Conservation (phyloP, 495 filamentous ascomycete genomes). For the Bacidia rubella region DNA sequence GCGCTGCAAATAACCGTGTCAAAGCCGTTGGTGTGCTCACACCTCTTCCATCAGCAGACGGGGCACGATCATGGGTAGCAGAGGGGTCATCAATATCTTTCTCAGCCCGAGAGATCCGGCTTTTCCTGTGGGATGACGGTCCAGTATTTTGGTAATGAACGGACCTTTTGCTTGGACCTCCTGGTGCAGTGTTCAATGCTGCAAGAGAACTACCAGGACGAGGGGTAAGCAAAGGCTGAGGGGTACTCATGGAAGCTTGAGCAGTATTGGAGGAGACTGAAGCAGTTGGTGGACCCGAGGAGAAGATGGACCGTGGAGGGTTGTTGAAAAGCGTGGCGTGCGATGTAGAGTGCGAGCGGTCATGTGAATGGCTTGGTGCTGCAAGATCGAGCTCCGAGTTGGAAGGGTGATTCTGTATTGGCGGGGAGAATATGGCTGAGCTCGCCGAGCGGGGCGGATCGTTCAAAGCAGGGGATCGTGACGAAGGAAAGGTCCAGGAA, state of each 20-base stretch:
- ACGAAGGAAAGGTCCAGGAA: constrained; percentile 18
- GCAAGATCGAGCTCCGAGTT: constrained; percentile 16
- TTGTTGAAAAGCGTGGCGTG: constrained; percentile 23
- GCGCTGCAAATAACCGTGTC: constrained; percentile 23
- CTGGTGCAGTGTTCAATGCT: constrained; percentile 14
- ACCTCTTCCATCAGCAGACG: constrained; percentile 16
- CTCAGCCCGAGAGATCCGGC: constrained; percentile 17
- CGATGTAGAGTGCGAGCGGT: constrained; percentile 3
- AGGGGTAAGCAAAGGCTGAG: constrained; percentile 15
- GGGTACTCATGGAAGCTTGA: constrained; percentile 25
- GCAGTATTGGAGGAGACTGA: constrained; percentile 24
- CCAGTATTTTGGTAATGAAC: constrained; percentile 18
- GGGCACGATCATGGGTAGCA: constrained; percentile 12
- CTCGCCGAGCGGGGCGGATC: constrained; percentile 7
- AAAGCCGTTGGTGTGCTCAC: constrained; percentile 21
- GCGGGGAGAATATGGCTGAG: constrained; percentile 17
- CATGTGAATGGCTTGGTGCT: constrained; percentile 5
- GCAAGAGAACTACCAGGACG: constrained; percentile 21
- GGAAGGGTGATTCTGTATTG: constrained; percentile 8
- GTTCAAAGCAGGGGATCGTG: constrained; percentile 7
- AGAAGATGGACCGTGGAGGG: constrained; percentile 25
- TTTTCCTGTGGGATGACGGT: constrained; percentile 9
- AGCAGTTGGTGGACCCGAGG: constrained; percentile 26
- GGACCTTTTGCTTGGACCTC: constrained; percentile 7
- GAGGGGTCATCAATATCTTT: constrained; percentile 31